Conservation (phyloP, 2,329 filamentous ascomycete genomes). For the Penicillium sp. region DNA sequence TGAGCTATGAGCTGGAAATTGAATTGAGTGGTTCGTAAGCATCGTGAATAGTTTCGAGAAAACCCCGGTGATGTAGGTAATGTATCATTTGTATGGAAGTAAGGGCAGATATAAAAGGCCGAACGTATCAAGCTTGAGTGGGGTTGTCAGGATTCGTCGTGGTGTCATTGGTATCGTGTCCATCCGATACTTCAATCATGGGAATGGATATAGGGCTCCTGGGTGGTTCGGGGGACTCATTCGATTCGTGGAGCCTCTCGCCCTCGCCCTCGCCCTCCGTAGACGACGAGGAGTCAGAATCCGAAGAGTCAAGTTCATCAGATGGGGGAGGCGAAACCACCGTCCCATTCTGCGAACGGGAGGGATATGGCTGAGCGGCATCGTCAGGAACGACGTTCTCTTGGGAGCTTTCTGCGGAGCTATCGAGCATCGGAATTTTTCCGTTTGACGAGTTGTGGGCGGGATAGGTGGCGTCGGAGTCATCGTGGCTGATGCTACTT, state of each 20-base stretch:
- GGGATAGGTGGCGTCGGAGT: constrained; percentile 23
- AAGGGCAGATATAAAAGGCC: not conserved
- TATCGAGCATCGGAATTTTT: constrained; percentile 22
- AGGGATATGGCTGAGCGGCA: constrained; percentile 3
- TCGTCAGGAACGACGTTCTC: constrained; percentile 20
- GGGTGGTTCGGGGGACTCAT: not conserved
- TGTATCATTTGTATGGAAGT: not conserved
- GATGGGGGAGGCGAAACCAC: not conserved
- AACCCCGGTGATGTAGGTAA: not conserved
- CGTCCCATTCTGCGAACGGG: not conserved
- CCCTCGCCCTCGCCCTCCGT: constrained; percentile 2
- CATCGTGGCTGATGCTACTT: constrained; percentile 34
- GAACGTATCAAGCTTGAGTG: not conserved
- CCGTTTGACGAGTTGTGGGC: constrained; percentile 25
- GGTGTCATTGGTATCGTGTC: constrained; percentile 8
- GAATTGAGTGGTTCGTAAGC: not conserved
- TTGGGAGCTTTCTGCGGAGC: constrained; percentile 24
- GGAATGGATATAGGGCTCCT: constrained; percentile 16
- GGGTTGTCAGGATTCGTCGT: not conserved
- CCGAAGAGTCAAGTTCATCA: not conserved
- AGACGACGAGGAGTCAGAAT: constrained; percentile 1
- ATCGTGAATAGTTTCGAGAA: not conserved
- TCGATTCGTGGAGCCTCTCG: not conserved
- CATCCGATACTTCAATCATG: constrained; percentile 24
- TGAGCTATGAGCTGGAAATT: not conserved